phyloP scores from a whole-genome alignment of 2,329 filamentous ascomycete species.

The Westerdykella ornata region DNA sequence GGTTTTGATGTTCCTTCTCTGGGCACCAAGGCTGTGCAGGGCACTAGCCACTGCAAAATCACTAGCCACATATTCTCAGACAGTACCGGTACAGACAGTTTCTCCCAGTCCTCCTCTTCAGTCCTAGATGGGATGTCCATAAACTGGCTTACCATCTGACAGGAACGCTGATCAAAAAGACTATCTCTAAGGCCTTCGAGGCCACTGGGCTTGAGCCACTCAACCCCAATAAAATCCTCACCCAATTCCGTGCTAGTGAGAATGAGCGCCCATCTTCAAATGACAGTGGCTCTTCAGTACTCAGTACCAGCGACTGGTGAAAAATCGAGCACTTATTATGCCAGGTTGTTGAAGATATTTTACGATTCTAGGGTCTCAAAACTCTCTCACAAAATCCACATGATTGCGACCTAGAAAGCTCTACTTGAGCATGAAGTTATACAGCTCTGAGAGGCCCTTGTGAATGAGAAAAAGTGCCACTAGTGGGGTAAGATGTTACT shows the following conservation, averaged over 20 bases:
- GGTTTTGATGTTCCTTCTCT: too few relatives aligned
- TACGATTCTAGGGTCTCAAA: not conserved
- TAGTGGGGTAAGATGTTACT: constrained; percentile 3
- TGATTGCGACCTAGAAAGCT: not conserved
- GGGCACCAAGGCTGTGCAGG: too few relatives aligned
- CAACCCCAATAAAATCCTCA: constrained; percentile 3
- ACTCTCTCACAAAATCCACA: not conserved
- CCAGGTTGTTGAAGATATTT: too few relatives aligned
- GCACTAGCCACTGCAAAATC: too few relatives aligned
- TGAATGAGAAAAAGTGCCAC: constrained; percentile 4
- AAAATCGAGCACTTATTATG: constrained; percentile 4
- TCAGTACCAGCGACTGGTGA: not conserved
- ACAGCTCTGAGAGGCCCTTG: not conserved
- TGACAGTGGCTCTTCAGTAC: not conserved
- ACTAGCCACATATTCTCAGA: too few relatives aligned
- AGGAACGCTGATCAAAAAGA: constrained; percentile 1
- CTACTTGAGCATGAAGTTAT: not conserved
- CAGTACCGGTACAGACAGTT: too few relatives aligned
- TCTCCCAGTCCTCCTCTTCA: too few relatives aligned
- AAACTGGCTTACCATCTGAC: too few relatives aligned
- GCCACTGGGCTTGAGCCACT: constrained; percentile 2
- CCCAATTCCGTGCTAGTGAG: not conserved
- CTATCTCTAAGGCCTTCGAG: constrained; percentile 2
- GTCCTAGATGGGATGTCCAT: too few relatives aligned
- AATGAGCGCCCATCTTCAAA: not conserved